Evolutionary conservation across 2,329 filamentous ascomycete species (phyloP).

Genomic region (Chaetomiaceae sp.): DNA sequence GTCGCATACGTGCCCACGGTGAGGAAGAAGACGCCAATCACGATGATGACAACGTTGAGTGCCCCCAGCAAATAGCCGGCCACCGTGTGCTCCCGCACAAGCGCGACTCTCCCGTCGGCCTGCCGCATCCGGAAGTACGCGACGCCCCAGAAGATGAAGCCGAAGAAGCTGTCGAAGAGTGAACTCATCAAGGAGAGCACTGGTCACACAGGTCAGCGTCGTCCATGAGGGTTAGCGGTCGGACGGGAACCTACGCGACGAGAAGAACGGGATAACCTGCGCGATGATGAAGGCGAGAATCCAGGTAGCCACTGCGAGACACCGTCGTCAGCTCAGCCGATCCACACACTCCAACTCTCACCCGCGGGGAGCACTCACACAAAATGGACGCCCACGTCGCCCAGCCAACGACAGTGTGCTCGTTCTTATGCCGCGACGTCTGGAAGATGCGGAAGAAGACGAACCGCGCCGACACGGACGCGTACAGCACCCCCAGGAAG

Average conservation of each 20-base stretch:
- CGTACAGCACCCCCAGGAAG: constrained; percentile 86
- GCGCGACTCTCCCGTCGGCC: constrained; percentile 54
- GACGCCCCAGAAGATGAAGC: constrained; percentile 91
- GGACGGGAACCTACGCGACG: constrained; percentile 51
- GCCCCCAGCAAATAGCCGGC: constrained; percentile 43
- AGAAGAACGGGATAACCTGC: constrained; percentile 91
- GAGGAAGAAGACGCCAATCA: constrained; percentile 75
- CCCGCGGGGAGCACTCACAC: constrained; percentile 33
- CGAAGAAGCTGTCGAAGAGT: constrained; percentile 88
- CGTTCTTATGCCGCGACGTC: constrained; percentile 71
- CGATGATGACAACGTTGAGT: constrained; percentile 69
- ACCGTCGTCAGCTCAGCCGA: neutral
- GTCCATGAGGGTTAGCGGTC: neutral
- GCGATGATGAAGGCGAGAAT: constrained; percentile 88
- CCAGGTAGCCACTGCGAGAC: constrained; percentile 59
- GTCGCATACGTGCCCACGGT: constrained; percentile 76
- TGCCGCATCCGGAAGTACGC: constrained; percentile 73
- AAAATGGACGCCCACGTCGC: constrained; percentile 74
- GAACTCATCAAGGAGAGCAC: constrained; percentile 74
- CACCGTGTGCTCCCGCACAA: constrained; percentile 49
- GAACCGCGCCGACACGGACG: constrained; percentile 84
- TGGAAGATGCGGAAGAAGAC: constrained; percentile 87
- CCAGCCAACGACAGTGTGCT: constrained; percentile 77
- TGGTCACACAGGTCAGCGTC: constrained; percentile 22
- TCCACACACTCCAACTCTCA: neutral